A percentile compares a stretch with the other conserved stretches of the same genome.
phyloP scores from a whole-genome alignment of 441 rosid genomes.

The Adansonia gregorii region DNA sequence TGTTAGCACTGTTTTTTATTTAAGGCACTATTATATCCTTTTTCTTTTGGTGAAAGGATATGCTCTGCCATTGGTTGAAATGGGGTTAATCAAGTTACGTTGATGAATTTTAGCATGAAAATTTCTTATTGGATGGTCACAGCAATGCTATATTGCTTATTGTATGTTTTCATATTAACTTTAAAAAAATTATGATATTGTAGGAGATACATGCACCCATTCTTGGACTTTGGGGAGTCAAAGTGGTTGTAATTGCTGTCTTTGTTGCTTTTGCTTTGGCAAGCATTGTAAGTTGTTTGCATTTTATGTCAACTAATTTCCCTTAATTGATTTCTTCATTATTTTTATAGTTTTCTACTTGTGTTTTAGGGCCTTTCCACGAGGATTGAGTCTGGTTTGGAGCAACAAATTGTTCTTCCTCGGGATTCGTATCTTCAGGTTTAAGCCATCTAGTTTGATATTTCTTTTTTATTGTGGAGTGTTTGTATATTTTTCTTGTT shows the following conservation, averaged over 20 bases:
- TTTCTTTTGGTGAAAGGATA: not conserved
- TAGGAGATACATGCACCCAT: conserved; percentile 90
- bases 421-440: conserved; percentile 98
- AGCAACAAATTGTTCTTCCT: conserved; percentile 96
- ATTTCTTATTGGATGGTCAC: not conserved
- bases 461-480: conserved; percentile 13
- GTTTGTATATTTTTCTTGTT: conserved; percentile 15
- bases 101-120: not conserved
- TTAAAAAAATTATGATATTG: not conserved
- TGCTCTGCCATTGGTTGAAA: conserved; percentile 12
- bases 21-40: not conserved
- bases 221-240: conserved; percentile 81
- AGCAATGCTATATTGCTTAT: not conserved
- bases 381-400: conserved; percentile 94
- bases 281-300: conserved; percentile 71
- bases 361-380: conserved; percentile 72
- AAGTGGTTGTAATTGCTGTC: conserved; percentile 68
- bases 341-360: conserved; percentile 23
- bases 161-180: conserved; percentile 25
- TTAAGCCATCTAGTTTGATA: conserved; percentile 25
- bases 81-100: not conserved
- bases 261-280: conserved; percentile 82
- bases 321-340: conserved; percentile 19
- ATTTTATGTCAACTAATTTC: conserved; percentile 23
- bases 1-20: not conserved